Evolutionary conservation across 345 rosid genomes (phyloP), one percentile per base, ranked within the genome.

Genomic region (Garcia nutans): DNA sequence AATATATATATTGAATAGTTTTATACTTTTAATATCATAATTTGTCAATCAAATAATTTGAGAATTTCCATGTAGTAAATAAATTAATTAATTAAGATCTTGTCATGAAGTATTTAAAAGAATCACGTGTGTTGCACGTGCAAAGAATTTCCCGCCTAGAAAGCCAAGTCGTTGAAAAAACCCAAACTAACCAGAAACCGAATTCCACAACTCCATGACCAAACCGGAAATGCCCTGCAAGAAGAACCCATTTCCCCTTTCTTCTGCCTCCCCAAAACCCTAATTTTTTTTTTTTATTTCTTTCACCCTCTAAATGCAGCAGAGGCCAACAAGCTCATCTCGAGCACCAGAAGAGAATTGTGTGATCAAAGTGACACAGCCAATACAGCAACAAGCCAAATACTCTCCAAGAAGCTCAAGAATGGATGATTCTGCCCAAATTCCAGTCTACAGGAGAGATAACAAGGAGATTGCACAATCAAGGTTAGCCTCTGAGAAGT

Each of bases 371-470:
- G 41, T 23, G 9, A 68, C 37, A 16, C 58, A 47, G 10, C 42
- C 65, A 11, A n/a, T 1, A 22, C 71, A 22, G 7, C 71, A 45
- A n/a, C 56, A 22, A 45, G 10, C 41, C 55, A 68, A 24, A 45
- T 41, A 62, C 49, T 60, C 68, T 23, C 56, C 66, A 5, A 55
- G 68, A 77, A 65, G 77, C 44, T 8, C 26, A 80, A 23, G 54
- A 20, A 57, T 78, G 80, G 79, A 87, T 17, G 76, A 70, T 0
- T 44, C 66, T 26, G 77, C 65, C 37, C 79, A 73, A 65, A 88
- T 82, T 65, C 90, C 90, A 0, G 57, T 84, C 73, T 61, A 82
- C 83, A 81, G 75, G 71, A 78, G 80, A 58, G 82, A 67, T 54
- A 13, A 13, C 58, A 47, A 58, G 54, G 49, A 37, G 9, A 33